Conservation (phyloP, 441 rosid genomes). For the Euphorbia schlechtendalii region DNA sequence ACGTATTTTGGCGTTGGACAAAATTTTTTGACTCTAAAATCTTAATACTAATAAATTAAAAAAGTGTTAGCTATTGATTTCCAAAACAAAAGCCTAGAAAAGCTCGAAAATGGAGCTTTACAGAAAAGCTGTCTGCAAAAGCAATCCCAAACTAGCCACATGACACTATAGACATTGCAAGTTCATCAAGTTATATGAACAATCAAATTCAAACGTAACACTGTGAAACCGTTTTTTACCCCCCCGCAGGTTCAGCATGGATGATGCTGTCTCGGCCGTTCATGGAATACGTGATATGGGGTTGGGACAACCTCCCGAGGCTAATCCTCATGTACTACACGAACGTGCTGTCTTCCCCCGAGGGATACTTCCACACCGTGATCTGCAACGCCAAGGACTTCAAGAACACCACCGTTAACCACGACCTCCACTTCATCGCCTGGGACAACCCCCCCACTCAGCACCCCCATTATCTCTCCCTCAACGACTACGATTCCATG, state of each 20-base stretch:
- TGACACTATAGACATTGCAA: too few species aligned
- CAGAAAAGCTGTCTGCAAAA: too few species aligned
- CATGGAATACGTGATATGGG: constrained; percentile 62
- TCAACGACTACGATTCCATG: constrained; percentile 52
- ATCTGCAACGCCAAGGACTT: constrained; percentile 73
- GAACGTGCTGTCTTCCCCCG: constrained; percentile 78
- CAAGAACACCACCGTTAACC: constrained; percentile 56
- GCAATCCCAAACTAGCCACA: too few species aligned
- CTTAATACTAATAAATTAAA: too few species aligned
- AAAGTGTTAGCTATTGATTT: too few species aligned
- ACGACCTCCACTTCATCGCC: constrained; percentile 82
- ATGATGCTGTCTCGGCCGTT: constrained; percentile 76
- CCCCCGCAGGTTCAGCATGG: constrained; percentile 75
- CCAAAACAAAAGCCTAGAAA: too few species aligned
- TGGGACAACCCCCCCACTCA: constrained; percentile 90
- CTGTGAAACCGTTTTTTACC: too few species aligned
- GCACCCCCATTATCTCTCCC: constrained; percentile 67
- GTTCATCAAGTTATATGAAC: too few species aligned
- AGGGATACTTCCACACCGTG: constrained; percentile 78
- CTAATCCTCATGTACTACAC: constrained; percentile 71
- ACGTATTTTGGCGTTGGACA: too few species aligned
- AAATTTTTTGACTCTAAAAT: too few species aligned
- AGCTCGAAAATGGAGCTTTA: too few species aligned
- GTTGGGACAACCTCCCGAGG: constrained; percentile 85
- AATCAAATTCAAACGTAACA: too few species aligned